phyloP scores from a whole-genome alignment of 768 basidiomycete genomes.

The Dacryopinax primogenitus region DNA sequence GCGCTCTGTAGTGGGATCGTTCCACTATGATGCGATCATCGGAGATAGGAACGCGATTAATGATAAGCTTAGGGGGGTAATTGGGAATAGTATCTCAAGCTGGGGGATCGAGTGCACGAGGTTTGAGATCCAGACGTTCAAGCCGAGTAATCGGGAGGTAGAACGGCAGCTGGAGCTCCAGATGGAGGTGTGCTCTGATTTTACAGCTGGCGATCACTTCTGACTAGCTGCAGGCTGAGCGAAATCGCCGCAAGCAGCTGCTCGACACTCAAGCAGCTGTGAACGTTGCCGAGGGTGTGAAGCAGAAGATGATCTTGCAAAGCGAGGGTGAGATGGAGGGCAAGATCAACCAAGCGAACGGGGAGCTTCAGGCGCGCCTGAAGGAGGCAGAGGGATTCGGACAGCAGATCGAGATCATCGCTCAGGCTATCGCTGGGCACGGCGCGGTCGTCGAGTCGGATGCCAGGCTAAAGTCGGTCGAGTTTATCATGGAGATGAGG shows the following conservation, averaged over 20 bases:
- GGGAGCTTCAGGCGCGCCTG: constrained; percentile 36
- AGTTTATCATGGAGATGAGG: constrained; percentile 36
- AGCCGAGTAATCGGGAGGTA: constrained; percentile 47
- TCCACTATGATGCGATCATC: constrained; percentile 34
- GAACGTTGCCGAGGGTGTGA: constrained; percentile 47
- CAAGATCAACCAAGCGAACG: not conserved
- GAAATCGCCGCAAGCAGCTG: constrained; percentile 43
- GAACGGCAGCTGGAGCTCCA: constrained; percentile 23
- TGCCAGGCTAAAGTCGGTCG: constrained; percentile 32
- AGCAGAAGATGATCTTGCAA: constrained; percentile 43
- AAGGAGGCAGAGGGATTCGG: constrained; percentile 46
- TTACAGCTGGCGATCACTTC: constrained; percentile 20
- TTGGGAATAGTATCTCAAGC: constrained; percentile 40
- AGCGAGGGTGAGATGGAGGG: constrained; percentile 37
- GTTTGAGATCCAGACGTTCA: constrained; percentile 48
- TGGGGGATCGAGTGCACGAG: constrained; percentile 49
- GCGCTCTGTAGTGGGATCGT: constrained; percentile 39
- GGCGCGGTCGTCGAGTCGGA: constrained; percentile 25
- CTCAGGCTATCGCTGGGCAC: constrained; percentile 29
- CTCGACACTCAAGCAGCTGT: constrained; percentile 46
- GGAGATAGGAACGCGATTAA: constrained; percentile 44
- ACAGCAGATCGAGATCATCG: constrained; percentile 37
- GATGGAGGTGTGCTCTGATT: not conserved
- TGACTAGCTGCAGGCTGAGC: constrained; percentile 40
- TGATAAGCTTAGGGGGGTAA: constrained; percentile 35